These are phyloP conservation scores for Aspergillus phoenicis DNA, from an alignment of 2,329 filamentous ascomycete species.

Conservation along the genomic window DNA sequence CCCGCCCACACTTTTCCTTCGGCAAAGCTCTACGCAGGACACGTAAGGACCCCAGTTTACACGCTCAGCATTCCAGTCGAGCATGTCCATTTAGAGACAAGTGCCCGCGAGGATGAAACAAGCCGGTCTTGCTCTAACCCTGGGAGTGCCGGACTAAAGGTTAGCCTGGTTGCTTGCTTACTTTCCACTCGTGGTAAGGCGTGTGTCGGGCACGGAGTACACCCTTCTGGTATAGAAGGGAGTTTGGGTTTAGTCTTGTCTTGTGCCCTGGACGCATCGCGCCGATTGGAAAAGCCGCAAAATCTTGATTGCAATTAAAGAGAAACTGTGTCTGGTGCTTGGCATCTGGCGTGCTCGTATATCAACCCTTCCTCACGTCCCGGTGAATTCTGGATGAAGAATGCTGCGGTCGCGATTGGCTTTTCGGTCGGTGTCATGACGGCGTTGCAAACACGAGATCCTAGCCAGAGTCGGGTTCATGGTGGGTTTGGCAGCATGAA, in stretches of 20 bases:
- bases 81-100: not conserved
- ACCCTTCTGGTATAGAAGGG: not conserved
- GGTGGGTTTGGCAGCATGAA: not conserved
- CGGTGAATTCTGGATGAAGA: not conserved
- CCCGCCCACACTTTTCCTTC: not conserved
- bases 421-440: not conserved
- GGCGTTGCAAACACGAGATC: not conserved
- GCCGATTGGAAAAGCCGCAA: not conserved
- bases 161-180: not conserved
- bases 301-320: not conserved
- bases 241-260: not conserved
- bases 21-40: not conserved
- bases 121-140: not conserved
- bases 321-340: not conserved
- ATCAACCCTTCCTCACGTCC: not conserved
- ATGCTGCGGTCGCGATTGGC: not conserved
- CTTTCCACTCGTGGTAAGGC: not conserved
- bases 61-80: not conserved
- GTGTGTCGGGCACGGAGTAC: not conserved
- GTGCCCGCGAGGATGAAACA: constrained; percentile 1
- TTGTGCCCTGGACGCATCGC: not conserved
- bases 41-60: constrained; percentile 1
- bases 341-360: not conserved
- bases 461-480: not conserved
- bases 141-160: not conserved